Base-by-base conservation (phyloP, 768 basidiomycete genomes). In the Pleurotus giganteus region DNA sequence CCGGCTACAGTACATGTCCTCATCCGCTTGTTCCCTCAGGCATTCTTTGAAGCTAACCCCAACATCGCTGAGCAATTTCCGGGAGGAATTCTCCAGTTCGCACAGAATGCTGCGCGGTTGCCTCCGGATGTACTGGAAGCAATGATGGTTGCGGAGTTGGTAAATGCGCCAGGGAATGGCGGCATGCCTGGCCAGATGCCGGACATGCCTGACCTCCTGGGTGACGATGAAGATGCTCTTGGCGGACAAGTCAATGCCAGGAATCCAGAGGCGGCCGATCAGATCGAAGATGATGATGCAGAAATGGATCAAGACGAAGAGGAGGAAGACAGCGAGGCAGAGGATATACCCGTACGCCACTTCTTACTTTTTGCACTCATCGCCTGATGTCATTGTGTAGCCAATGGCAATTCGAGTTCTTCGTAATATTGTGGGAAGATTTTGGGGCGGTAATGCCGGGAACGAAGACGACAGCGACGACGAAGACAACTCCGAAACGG, bases 71-170 rank as follows among this genome's bases (percentile, higher is more conserved):
- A 73, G 29, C 78, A 80, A 57, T 82, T 88, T 55, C 86, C 82
- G 0, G 87, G 82, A 0, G 88, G 87, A 1, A 67, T 86, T n/a
- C 68, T 82, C 19, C 81, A 86, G 61, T 83, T 88, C 59, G 78
- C 80, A 19, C 80, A 84, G 64, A 68, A 77, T 64, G 71, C 81
- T 36, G 81, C 66, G 19, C 77, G 84, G 58, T 69, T 80, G 57
- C 76, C 81, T 3, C 77, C 80, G 39, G 84, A 85, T 37, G 76
- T 73, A n/a, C 58, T 89, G 54, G 77, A 86, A 46, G 83, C 84
- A 53, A 49, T 88, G 63, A 75, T 88, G 77, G 46, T 82, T 44
- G 75, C 66, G 23, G 72, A 75, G 8, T 78, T 70, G 32, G 65
- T 46, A 0, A 65, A 47, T 12, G 66, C 45, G n/a, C 71, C 58